Conservation (phyloP, 2,329 filamentous ascomycete species). For the Xylogone sp. region DNA sequence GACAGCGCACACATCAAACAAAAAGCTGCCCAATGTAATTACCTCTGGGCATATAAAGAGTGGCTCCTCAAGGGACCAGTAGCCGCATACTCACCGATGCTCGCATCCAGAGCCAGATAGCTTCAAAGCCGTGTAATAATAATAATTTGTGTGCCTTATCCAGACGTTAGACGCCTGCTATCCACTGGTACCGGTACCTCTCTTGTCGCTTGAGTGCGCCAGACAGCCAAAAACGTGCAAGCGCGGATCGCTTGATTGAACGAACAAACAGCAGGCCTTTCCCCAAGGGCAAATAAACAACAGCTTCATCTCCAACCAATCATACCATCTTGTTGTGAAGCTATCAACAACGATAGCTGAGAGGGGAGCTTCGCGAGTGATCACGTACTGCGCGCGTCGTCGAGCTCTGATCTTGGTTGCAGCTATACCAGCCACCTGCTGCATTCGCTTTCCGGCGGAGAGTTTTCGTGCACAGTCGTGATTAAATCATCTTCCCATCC, state of each 20-base stretch:
- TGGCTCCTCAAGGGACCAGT: slow-evolving; percentile 1
- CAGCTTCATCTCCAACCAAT: background rate
- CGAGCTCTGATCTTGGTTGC: background rate
- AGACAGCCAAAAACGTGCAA: background rate
- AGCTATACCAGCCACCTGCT: background rate
- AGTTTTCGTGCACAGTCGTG: background rate
- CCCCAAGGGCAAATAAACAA: background rate
- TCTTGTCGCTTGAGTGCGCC: background rate
- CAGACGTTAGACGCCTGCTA: background rate
- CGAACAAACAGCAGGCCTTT: background rate
- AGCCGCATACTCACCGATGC: background rate
- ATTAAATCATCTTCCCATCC: no score
- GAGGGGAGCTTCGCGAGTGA: background rate
- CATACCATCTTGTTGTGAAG: background rate
- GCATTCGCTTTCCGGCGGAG: background rate
- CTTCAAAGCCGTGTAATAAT: background rate
- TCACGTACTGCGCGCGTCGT: background rate
- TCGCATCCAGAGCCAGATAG: background rate
- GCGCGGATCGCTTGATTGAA: background rate
- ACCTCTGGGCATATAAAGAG: slow-evolving; percentile 12
- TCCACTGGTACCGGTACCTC: background rate
- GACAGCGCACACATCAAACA: slow-evolving; percentile 8
- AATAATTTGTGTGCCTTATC: background rate
- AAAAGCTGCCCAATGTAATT: slow-evolving; percentile 16
- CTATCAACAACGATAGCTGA: background rate